Percentiles rank a stretch among this genome's conserved stretches.
phyloP scores from a whole-genome alignment of 352 stramenopile genomes.

The Blastocystis sp. region DNA sequence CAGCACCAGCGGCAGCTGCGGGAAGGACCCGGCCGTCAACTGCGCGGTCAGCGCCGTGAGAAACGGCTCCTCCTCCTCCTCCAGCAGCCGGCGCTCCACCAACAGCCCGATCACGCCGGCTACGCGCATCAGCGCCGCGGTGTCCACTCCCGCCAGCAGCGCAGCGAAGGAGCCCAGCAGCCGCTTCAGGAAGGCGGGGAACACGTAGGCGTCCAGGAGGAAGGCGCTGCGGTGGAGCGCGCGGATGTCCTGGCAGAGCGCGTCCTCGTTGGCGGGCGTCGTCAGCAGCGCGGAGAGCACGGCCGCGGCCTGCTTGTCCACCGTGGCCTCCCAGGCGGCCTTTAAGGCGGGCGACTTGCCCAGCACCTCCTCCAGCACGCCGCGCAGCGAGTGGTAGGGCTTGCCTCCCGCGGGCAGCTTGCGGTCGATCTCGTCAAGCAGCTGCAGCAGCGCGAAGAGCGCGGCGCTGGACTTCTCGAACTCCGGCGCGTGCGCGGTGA shows the following conservation, averaged over 20 bases:
- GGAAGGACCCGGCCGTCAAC: neutral
- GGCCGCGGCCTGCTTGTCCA: neutral
- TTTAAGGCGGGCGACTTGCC: conserved; percentile 10
- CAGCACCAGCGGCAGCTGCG: neutral
- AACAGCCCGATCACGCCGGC: neutral
- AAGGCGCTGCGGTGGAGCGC: neutral
- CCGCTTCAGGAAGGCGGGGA: neutral
- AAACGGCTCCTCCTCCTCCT: neutral
- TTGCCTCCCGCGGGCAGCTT: neutral
- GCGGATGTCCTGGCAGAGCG: neutral
- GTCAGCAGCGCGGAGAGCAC: neutral
- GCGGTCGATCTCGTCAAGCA: conserved; percentile 1
- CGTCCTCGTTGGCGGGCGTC: neutral
- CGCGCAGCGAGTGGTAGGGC: neutral
- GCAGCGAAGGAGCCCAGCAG: neutral
- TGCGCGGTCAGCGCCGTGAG: neutral
- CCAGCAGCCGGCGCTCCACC: neutral
- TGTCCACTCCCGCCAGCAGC: neutral
- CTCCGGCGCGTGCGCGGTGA: neutral
- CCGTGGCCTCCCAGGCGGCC: conserved; percentile 1
- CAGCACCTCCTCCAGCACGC: neutral
- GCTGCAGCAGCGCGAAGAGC: conserved; percentile 14
- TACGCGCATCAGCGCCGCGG: neutral
- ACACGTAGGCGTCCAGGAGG: conserved; percentile 26
- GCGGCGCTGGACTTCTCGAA: neutral